A percentile compares a stretch with the other conserved stretches of the same genome.
Conservation (phyloP, 768 basidiomycete species). For the Tylopilus rubrobrunneus region DNA sequence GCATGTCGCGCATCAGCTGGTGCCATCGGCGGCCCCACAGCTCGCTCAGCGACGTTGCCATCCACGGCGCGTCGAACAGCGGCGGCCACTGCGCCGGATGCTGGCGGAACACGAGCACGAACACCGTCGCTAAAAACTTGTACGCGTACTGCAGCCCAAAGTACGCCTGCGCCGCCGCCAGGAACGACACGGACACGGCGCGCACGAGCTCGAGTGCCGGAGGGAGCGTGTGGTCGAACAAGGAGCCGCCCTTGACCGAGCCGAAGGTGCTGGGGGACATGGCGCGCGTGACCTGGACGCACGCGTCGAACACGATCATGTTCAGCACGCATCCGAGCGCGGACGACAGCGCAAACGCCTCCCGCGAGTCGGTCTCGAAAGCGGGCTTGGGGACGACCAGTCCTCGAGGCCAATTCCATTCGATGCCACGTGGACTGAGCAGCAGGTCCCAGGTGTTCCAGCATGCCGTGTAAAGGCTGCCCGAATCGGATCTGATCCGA, state of each 20-base stretch:
- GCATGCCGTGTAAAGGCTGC: constrained; percentile 9
- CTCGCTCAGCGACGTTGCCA: constrained; percentile 51
- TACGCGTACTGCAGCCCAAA: constrained; percentile 43
- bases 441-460: constrained; percentile 30
- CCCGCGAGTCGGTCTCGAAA: constrained; percentile 7
- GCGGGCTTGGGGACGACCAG: constrained; percentile 13
- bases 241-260: constrained; percentile 29
- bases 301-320: constrained; percentile 15
- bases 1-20: constrained; percentile 55
- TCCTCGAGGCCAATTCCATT: constrained; percentile 26
- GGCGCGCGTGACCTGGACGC: constrained; percentile 10
- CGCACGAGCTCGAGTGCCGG: constrained; percentile 32
- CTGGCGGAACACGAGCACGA: constrained; percentile 45
- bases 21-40: constrained; percentile 69
- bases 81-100: constrained; percentile 57
- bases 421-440: constrained; percentile 22
- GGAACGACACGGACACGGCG: constrained; percentile 40
- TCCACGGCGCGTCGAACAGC: constrained; percentile 54
- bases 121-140: constrained; percentile 39
- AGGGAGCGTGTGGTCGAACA: constrained; percentile 34
- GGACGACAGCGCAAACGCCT: constrained; percentile 10
- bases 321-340: neutral
- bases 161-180: constrained; percentile 45
- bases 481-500: neutral
- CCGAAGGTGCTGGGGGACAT: constrained; percentile 41